These are phyloP conservation scores for Gautieria morchelliformis DNA, from an alignment of 768 basidiomycete species.

Conservation along the genomic window DNA sequence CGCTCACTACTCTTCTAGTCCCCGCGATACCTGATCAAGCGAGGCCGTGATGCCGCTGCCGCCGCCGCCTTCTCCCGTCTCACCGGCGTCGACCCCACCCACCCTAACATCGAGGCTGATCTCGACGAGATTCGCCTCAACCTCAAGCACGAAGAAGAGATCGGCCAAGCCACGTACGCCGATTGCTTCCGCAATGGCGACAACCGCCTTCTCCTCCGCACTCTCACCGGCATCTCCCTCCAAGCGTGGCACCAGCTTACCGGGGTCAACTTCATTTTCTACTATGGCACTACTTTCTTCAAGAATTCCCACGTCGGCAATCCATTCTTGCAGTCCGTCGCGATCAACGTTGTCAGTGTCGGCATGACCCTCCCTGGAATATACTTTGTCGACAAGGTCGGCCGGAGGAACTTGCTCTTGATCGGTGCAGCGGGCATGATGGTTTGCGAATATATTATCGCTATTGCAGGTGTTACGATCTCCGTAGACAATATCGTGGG, in stretches of 20 bases:
- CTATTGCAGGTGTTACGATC: constrained; percentile 49
- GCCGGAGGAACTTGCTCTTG: constrained; percentile 72
- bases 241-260: constrained; percentile 78
- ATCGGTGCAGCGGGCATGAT: constrained; percentile 77
- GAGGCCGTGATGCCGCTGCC: constrained; percentile 51
- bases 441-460: constrained; percentile 76
- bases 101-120: constrained; percentile 44
- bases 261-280: constrained; percentile 72
- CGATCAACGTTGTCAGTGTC: constrained; percentile 69
- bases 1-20: constrained; percentile 29
- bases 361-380: constrained; percentile 74
- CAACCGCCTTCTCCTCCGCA: constrained; percentile 61
- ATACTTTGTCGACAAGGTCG: constrained; percentile 72
- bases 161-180: constrained; percentile 53
- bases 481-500: constrained; percentile 40
- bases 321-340: constrained; percentile 54
- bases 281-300: constrained; percentile 65
- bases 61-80: constrained; percentile 51
- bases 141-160: constrained; percentile 49
- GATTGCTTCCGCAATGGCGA: constrained; percentile 43
- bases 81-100: constrained; percentile 39
- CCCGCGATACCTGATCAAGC: constrained; percentile 72
- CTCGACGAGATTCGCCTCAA: constrained; percentile 47
- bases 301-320: constrained; percentile 43
- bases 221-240: constrained; percentile 74